A percentile compares a stretch with the other conserved stretches of the same genome.
Evolutionary conservation across 179 eudicot genomes (phyloP).

Genomic region (Nepenthes alata): DNA sequence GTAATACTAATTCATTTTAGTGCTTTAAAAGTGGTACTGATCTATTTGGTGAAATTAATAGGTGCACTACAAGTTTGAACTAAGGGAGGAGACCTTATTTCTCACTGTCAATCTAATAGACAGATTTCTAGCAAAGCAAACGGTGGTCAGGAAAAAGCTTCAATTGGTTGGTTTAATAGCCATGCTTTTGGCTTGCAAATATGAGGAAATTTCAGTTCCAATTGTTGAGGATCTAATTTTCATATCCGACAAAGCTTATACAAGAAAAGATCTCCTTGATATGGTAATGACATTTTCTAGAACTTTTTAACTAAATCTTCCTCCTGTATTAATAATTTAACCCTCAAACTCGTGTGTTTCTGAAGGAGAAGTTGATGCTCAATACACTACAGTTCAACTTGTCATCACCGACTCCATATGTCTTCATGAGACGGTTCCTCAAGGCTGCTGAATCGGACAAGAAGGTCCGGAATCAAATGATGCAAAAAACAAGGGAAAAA

Average conservation of each 20-base stretch:
- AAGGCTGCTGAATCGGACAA: conserved; percentile 46
- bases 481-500: background rate
- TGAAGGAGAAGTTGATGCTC: conserved; percentile 37
- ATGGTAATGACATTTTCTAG: conserved; percentile 24
- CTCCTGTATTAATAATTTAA: background rate
- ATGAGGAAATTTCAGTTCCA: conserved; percentile 44
- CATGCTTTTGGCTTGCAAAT: conserved; percentile 40
- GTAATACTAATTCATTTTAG: background rate
- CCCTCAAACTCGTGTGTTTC: background rate
- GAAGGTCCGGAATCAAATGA: conserved; percentile 13
- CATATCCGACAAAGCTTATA: conserved; percentile 75
- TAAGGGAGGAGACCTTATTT: conserved; percentile 73
- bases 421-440: conserved; percentile 37
- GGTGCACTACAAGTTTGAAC: conserved; percentile 87
- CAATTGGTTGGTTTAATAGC: conserved; percentile 51
- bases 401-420: conserved; percentile 48
- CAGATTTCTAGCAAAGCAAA: conserved; percentile 57
- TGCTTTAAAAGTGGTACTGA: background rate
- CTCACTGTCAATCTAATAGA: conserved; percentile 74
- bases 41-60: conserved; percentile 9
- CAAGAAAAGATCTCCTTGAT: conserved; percentile 58
- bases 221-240: conserved; percentile 56
- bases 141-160: conserved; percentile 67
- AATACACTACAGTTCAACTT: conserved; percentile 48
- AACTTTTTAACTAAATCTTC: background rate